Base-by-base conservation (phyloP, 2,329 filamentous ascomycete species). In the Pseudopyrenochaeta lycopersici region DNA sequence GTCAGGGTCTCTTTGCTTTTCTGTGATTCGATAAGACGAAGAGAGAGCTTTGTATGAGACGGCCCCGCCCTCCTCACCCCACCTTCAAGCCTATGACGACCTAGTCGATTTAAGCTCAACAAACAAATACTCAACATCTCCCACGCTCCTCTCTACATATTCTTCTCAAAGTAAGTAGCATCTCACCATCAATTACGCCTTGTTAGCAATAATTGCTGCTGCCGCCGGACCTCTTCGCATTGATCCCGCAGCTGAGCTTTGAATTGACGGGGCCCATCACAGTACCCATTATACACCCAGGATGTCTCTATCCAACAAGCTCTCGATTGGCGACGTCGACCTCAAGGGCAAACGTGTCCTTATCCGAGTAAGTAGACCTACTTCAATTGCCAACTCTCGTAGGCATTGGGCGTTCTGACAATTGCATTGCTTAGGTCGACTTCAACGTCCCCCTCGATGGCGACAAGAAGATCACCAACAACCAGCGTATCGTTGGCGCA, bases 301-400 rank as follows among this genome's bases (percentile, higher is more conserved):
- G 55, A 99, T 99, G 95, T 98, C 95, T 88, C 91, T 99, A 77
- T 91, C 93, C 72, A 97, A 88, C 87, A 99, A 99, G 87, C 91
- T 99, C 72, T 91, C 92, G 68, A 97, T 99, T 81, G 91, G 88
- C 66, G 94, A 99, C 76, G 89, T 96, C 74, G 93, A 99, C 81
- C 85, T 99, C 81, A 96, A 97, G 88, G 94, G 85, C 87, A 99
- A 99, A 88, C 88, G 93, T 73, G 95, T 98, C 80, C 86, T 99
- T 73, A 97, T 99, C 78, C 90, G 95, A 75, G 95, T 96, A 85
- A 79, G 90, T 83, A 57, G 48, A 20, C 12, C 15, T 2, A 39
- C 12, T 54, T 52, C 56, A 69, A 63, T 72, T 52, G 27, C 6
- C 6, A 47, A 20, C 42, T 18, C 20, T 21, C 18, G 40, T 44